A percentile compares a stretch with the other conserved stretches of the same genome.
phyloP scores from a whole-genome alignment of 108 stramenopile species.

The Cyclotella cryptica region DNA sequence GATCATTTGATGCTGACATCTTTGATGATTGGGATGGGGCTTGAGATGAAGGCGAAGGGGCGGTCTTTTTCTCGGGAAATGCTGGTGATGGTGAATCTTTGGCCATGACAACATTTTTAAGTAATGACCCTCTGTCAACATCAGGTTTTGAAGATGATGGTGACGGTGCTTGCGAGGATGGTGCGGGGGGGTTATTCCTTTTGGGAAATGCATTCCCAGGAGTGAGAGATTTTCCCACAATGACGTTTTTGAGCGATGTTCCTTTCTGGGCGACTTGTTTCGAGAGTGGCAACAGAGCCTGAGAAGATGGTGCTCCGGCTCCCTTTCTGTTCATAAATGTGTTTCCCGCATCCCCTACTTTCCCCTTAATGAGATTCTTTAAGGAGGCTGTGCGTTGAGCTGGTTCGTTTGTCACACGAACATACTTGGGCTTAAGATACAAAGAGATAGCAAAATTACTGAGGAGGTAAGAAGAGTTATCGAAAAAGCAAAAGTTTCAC shows the following conservation, averaged over 20 bases:
- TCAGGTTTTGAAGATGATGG: not conserved
- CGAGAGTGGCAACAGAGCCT: conserved; percentile 15
- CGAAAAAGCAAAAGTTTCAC: not conserved
- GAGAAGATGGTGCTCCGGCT: conserved; percentile 8
- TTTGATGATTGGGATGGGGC: conserved; percentile 2
- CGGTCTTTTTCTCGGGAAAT: conserved; percentile 5
- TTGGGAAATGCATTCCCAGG: conserved; percentile 6
- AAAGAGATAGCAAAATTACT: not conserved
- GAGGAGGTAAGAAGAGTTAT: not conserved
- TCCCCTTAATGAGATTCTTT: conserved; percentile 8
- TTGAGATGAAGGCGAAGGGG: conserved; percentile 13
- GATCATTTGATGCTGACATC: not conserved
- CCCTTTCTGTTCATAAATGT: conserved; percentile 17
- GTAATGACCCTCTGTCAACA: not conserved
- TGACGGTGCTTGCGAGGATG: conserved; percentile 8
- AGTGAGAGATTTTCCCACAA: not conserved
- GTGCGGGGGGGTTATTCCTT: not conserved
- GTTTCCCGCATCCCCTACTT: not conserved
- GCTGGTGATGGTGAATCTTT: conserved; percentile 3
- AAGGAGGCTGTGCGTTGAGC: not conserved
- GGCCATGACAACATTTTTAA: not conserved
- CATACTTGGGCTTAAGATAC: conserved; percentile 12
- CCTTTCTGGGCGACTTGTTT: conserved; percentile 2
- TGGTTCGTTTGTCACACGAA: conserved; percentile 5
- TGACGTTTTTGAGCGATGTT: conserved; percentile 7